A percentile compares a stretch with the other conserved stretches of the same genome.
Conservation (phyloP, 306 rosid species). For the Coriaria nepalensis region DNA sequence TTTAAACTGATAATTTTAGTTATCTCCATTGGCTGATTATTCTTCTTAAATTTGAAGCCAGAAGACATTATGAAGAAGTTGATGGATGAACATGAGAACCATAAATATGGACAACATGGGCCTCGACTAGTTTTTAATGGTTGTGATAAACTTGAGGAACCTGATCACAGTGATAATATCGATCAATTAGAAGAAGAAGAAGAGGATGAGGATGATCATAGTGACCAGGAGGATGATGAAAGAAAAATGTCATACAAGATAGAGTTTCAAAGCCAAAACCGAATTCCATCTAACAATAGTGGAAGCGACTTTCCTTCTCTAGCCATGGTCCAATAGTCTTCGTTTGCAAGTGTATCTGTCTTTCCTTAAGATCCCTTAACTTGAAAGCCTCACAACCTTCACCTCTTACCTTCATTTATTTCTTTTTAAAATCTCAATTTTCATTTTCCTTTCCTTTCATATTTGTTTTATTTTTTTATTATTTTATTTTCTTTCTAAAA, state of each 20-base stretch:
- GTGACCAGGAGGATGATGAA: conserved; percentile 10
- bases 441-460: no score
- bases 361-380: no score
- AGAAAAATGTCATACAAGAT: conserved; percentile 21
- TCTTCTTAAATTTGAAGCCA: conserved; percentile 33
- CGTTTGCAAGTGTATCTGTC: no score
- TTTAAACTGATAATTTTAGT: background rate
- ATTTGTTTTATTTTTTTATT: no score
- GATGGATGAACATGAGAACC: conserved; percentile 19
- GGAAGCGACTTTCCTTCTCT: conserved; percentile 27
- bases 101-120: conserved; percentile 3
- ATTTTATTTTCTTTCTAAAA: no score
- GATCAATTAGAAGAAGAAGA: conserved; percentile 20
- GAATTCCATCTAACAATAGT: conserved; percentile 15
- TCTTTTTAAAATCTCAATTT: no score
- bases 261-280: conserved; percentile 23
- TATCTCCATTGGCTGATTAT: conserved; percentile 14
- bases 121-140: conserved; percentile 16
- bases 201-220: conserved; percentile 13
- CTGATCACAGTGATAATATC: conserved; percentile 6
- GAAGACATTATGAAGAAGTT: conserved; percentile 44
- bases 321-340: conserved; percentile 28
- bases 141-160: conserved; percentile 20
- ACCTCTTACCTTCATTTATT: no score
- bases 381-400: no score